Evolutionary conservation across 306 rosid genomes (phyloP), one percentile per base, ranked within the genome.

Genomic region (Gastrolobium villosum): DNA sequence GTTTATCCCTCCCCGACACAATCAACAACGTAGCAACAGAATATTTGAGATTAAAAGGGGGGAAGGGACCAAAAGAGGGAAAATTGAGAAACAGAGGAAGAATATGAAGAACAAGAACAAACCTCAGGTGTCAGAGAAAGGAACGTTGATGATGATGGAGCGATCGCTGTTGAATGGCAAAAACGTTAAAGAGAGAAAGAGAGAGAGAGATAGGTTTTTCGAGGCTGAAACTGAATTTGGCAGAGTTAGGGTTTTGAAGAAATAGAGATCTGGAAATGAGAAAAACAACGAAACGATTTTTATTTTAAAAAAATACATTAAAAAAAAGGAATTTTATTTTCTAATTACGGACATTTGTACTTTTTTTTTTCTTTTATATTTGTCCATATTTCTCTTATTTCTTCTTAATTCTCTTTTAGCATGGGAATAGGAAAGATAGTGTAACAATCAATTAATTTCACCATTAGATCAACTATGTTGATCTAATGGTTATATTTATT

Each of bases 191-290:
- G 76, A 70, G 28, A 66, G 79, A 73, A 62, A 79, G 74, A 52
- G 39, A 44, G 31, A 54, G 82, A 57, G 83, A 71, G 89, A 89
- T 73, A 72, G 89, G 88, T 73, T 83, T 87, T 86, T 69, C 88
- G 79, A 87, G 91, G 93, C 84, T 79, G 66, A 81, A 85, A 82
- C 85, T 83, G 85, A 87, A 87, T 81, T 85, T 62, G 88, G 72
- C 64, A 57, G 85, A 87, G 87, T 89, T 89, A 87, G 93, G 93
- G 91, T 87, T 89, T 89, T 85, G 93, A 85, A 72, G 82, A 67
- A 37, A 74, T 52, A 72, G 72, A 72, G 83, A 77, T 82, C 83
- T 65, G 79, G 14, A 26, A 37, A 48, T 1, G 7, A 37, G 39
- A 72, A 79, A 65, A 48, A 64, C 32, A 49, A 54, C 43, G 4